phyloP scores from a whole-genome alignment of 2,329 filamentous ascomycete species.

The Alternaria sp. region DNA sequence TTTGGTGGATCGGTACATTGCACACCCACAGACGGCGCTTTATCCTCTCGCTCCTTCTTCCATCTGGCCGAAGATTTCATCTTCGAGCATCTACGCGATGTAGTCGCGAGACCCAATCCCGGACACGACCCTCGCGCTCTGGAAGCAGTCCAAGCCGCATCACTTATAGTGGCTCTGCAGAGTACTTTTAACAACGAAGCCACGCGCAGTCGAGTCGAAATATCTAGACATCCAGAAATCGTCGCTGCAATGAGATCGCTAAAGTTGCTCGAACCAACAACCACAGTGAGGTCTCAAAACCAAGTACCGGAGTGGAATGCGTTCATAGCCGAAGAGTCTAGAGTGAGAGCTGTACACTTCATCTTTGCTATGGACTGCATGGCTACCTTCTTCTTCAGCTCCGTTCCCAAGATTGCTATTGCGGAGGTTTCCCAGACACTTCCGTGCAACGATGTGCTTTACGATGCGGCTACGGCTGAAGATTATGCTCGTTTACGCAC shows the following conservation, averaged over 20 bases:
- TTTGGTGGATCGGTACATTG: conserved; percentile 46
- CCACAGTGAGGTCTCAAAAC: neutral
- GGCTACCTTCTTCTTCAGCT: conserved; percentile 20
- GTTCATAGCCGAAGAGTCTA: conserved; percentile 16
- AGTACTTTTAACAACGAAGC: conserved; percentile 11
- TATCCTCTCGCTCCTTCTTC: conserved; percentile 16
- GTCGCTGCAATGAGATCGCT: conserved; percentile 12
- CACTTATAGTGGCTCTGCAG: conserved; percentile 13
- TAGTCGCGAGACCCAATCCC: neutral
- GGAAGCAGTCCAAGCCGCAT: conserved; percentile 15
- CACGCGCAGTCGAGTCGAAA: conserved; percentile 8
- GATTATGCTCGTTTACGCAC: conserved; percentile 1
- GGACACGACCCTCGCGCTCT: neutral
- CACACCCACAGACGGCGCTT: conserved; percentile 12
- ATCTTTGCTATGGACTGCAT: conserved; percentile 3
- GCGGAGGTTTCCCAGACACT: conserved; percentile 11
- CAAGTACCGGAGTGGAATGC: conserved; percentile 4
- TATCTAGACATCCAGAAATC: conserved; percentile 7
- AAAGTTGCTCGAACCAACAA: neutral
- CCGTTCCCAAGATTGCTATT: conserved; percentile 10
- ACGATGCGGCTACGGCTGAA: conserved; percentile 11
- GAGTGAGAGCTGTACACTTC: conserved; percentile 5
- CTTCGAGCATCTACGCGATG: conserved; percentile 5
- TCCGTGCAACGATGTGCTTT: conserved; percentile 15
- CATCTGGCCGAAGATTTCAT: conserved; percentile 19